Base-by-base conservation (phyloP, 495 filamentous ascomycete species). In the Apodospora peruviana region DNA sequence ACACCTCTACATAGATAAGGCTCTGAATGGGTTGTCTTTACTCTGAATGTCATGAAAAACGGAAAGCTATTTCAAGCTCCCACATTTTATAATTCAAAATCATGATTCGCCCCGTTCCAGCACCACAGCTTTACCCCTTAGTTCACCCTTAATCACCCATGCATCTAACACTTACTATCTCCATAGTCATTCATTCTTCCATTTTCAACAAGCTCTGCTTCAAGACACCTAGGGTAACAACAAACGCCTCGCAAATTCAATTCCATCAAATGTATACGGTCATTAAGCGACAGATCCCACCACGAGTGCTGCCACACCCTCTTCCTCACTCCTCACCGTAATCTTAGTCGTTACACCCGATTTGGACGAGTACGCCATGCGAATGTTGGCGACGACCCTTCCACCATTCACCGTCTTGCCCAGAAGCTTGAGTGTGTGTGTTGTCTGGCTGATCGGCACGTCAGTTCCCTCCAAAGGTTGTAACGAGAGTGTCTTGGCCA, bases 381-480 rank as follows among this genome's bases (percentile, higher is more conserved):
- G 81, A 54, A 97, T 79, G 49, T 85, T 82, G 42, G 86, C 86
- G 29, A 89, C 90, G 2, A 98, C 91, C 54, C 83, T 83, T 52
- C 94, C 94, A 23, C 93, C 94, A 21, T 78, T 84, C 53, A 97
- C 83, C 18, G 91, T 96, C 81, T 94, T 96, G 59, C 93, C 93
- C 63, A 93, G 90, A 19, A 98, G 80, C 72, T 95, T 96, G 60
- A 98, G 82, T 9, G 89, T 88, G 69, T 98, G 93, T 48, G 91
- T 96, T 51, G 85, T 89, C 61, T 82, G 83, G 61, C 81, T 93
- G 50, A 94, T 77, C 12, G 87, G 83, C 21, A 98, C 82, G 52
- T 97, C 91, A 14, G 85, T 94, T 47, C 93, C 93, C 62, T 97
- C 93, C 17, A 98, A 77, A 18, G 93, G 88, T 67, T 97, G 94